phyloP scores from a whole-genome alignment of 371 early-diverging fungal genomes.

The Apophysomyces variabilis region DNA sequence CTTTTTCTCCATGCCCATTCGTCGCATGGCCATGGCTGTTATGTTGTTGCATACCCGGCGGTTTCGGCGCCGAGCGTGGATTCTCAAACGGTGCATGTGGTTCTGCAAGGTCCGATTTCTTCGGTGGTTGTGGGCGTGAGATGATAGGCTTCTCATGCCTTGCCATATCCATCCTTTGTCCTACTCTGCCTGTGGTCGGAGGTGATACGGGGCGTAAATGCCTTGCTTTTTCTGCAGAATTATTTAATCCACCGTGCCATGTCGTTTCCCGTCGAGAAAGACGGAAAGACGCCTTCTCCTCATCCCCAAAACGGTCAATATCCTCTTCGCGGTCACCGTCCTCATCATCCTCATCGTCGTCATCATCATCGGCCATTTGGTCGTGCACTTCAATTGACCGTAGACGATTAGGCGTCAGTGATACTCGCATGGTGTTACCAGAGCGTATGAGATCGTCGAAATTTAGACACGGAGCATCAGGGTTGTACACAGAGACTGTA shows the following conservation, averaged over 20 bases:
- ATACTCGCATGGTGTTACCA: conserved; percentile 60
- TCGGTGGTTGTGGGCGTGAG: background rate
- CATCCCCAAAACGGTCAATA: background rate
- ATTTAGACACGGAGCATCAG: conserved; percentile 39
- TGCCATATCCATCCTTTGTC: conserved; percentile 5
- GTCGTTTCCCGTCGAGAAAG: conserved; percentile 9
- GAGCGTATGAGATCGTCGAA: conserved; percentile 58
- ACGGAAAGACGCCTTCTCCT: too few relatives aligned
- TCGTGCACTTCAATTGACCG: conserved; percentile 56
- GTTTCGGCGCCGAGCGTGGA: conserved; percentile 40
- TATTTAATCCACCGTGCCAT: conserved; percentile 42
- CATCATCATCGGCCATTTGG: conserved; percentile 19
- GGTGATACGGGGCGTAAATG: conserved; percentile 12
- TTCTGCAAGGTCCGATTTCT: background rate
- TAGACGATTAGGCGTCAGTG: conserved; percentile 59
- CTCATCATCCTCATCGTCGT: background rate
- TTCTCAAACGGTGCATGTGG: conserved; percentile 34
- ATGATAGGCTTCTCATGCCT: conserved; percentile 4
- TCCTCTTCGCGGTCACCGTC: background rate
- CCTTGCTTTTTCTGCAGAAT: background rate
- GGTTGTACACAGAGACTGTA: conserved; percentile 40
- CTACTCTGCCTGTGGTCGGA: conserved; percentile 9
- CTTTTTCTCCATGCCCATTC: background rate
- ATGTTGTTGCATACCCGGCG: conserved; percentile 21
- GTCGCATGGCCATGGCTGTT: background rate